A percentile compares a stretch with the other conserved stretches of the same genome.
Conservation (phyloP, 257 asterid species). For the Penstemon davidsonii region DNA sequence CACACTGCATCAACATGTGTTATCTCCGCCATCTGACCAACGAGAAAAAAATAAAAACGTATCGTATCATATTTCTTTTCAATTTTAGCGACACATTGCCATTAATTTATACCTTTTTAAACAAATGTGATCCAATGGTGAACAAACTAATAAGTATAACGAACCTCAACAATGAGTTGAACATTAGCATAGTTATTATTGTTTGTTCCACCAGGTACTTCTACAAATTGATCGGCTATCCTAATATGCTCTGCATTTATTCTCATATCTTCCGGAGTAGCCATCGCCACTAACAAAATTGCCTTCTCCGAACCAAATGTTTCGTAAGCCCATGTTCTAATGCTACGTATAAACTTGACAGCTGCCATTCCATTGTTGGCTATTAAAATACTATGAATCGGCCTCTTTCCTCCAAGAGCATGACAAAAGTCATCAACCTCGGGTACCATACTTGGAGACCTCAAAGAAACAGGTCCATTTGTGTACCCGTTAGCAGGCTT, state of each 20-base stretch:
- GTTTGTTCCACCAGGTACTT: slow-evolving; percentile 99
- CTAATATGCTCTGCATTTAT: slow-evolving; percentile 98
- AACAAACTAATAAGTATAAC: slow-evolving; percentile 28
- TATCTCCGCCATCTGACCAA: slow-evolving; percentile 91
- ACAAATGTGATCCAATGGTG: slow-evolving; percentile 3
- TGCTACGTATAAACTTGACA: slow-evolving; percentile 91
- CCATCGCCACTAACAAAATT: slow-evolving; percentile 95
- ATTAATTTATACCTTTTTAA: slow-evolving; percentile 1
- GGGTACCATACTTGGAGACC: slow-evolving; percentile 55
- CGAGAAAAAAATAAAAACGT: neutral
- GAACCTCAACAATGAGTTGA: slow-evolving; percentile 96
- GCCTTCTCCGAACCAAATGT: slow-evolving; percentile 98
- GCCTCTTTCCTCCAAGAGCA: slow-evolving; percentile 78
- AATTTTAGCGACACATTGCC: slow-evolving; percentile 8
- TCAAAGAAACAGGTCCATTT: slow-evolving; percentile 58
- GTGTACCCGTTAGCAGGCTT: slow-evolving; percentile 47
- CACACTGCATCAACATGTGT: slow-evolving; percentile 98
- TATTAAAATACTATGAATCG: slow-evolving; percentile 87
- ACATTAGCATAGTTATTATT: slow-evolving; percentile 98
- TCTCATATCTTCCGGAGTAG: slow-evolving; percentile 99
- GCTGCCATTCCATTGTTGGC: slow-evolving; percentile 99
- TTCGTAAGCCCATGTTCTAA: slow-evolving; percentile 98
- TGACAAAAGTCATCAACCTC: slow-evolving; percentile 80
- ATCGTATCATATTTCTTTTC: neutral
- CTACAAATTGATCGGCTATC: slow-evolving; percentile 98